Conservation (phyloP, 2,329 filamentous ascomycete genomes). For the Cytospora leucostoma region DNA sequence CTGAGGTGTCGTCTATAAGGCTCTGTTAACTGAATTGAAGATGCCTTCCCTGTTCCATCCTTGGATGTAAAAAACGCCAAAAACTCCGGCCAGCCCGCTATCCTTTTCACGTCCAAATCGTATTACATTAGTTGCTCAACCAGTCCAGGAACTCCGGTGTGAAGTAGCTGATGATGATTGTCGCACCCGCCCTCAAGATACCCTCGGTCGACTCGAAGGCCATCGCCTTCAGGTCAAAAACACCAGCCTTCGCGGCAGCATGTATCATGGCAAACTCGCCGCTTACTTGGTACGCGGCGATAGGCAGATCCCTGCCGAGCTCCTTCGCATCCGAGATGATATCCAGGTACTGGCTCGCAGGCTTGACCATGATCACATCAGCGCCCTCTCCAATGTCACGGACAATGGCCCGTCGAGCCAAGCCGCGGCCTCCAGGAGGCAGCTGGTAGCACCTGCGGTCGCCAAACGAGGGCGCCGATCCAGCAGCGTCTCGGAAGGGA, state of each 20-base stretch:
- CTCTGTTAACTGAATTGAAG: constrained; percentile 6
- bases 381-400: constrained; percentile 92
- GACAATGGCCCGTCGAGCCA: constrained; percentile 85
- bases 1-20: constrained; percentile 10
- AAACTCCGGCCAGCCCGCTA: constrained; percentile 13
- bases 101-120: constrained; percentile 10
- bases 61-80: constrained; percentile 15
- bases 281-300: constrained; percentile 95
- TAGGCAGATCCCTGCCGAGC: constrained; percentile 83
- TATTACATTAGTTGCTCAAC: constrained; percentile 52
- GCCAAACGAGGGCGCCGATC: constrained; percentile 86
- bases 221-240: constrained; percentile 94
- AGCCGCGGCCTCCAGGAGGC: constrained; percentile 85
- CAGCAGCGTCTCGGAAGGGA: constrained; percentile 94
- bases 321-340: constrained; percentile 98
- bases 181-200: constrained; percentile 88
- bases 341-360: constrained; percentile 91
- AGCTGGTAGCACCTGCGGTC: constrained; percentile 97
- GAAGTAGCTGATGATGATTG: constrained; percentile 93
- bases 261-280: constrained; percentile 99
- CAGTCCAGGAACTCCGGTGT: constrained; percentile 77
- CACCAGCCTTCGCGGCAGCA: constrained; percentile 90
- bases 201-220: constrained; percentile 93
- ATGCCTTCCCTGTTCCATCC: constrained; percentile 7
- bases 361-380: constrained; percentile 99